Conservation (phyloP, 805 yeast genomes). For the Citeromyces matritensis region DNA sequence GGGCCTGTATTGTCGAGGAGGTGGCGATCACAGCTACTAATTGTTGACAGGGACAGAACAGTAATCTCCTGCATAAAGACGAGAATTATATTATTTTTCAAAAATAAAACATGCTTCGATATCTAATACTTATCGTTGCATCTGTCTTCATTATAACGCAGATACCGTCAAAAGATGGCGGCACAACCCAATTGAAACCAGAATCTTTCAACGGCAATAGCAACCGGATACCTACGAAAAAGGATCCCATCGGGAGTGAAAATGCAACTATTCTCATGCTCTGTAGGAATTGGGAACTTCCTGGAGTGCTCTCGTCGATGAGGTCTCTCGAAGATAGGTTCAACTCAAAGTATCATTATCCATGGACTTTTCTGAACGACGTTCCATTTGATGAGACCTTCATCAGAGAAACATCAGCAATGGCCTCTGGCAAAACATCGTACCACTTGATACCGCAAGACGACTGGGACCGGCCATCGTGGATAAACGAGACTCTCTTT, state of each 20-base stretch:
- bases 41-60: too few species aligned
- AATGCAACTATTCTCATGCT: constrained; percentile 85
- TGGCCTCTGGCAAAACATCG: constrained; percentile 54
- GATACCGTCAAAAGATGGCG: too few species aligned
- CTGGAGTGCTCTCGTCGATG: constrained; percentile 62
- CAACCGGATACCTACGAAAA: too few species aligned
- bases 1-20: too few species aligned
- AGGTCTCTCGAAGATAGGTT: constrained; percentile 67
- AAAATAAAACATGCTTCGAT: too few species aligned
- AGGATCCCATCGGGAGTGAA: constrained; percentile 28
- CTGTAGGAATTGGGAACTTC: constrained; percentile 67
- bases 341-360: constrained; percentile 49
- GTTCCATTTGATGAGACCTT: constrained; percentile 52
- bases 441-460: constrained; percentile 51
- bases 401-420: constrained; percentile 38
- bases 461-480: constrained; percentile 69
- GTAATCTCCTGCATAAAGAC: too few species aligned
- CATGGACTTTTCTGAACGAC: constrained; percentile 73
- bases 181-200: too few species aligned
- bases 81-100: too few species aligned
- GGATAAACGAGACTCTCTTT: constrained; percentile 46
- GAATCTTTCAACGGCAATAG: too few species aligned
- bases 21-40: too few species aligned
- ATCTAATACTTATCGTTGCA: too few species aligned
- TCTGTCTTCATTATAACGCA: too few species aligned